phyloP scores from a whole-genome alignment of 305 asterid species.

The Solanum aculeatissimum region DNA sequence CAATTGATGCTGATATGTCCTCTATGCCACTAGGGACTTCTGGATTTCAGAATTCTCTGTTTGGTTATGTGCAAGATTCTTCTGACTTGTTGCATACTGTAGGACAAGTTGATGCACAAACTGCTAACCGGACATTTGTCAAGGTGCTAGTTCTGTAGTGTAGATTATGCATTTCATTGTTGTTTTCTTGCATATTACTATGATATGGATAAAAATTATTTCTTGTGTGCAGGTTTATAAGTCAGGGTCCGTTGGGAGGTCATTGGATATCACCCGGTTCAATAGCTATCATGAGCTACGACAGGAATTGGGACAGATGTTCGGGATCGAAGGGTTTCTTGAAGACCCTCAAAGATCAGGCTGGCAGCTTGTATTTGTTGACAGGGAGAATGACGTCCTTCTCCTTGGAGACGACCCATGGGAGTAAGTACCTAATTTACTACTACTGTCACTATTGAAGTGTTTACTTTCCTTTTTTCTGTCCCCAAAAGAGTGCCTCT shows the following conservation, averaged over 20 bases:
- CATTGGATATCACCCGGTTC: slow-evolving; percentile 85
- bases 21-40: slow-evolving; percentile 49
- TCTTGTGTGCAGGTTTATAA: slow-evolving; percentile 58
- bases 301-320: slow-evolving; percentile 88
- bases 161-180: background rate
- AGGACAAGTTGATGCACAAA: slow-evolving; percentile 52
- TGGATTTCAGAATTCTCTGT: slow-evolving; percentile 53
- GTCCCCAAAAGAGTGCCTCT: no score
- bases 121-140: slow-evolving; percentile 44
- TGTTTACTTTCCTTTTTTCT: no score
- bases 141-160: slow-evolving; percentile 38
- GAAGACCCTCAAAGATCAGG: slow-evolving; percentile 99
- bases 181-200: background rate
- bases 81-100: slow-evolving; percentile 53
- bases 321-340: slow-evolving; percentile 84
- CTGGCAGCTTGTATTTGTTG: slow-evolving; percentile 99
- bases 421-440: slow-evolving; percentile 53
- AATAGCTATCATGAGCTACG: slow-evolving; percentile 90
- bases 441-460: no score
- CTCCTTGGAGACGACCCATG: slow-evolving; percentile 99
- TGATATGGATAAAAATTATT: background rate
- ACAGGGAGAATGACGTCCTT: slow-evolving; percentile 97
- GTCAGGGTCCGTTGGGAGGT: slow-evolving; percentile 86
- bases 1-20: slow-evolving; percentile 52
- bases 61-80: slow-evolving; percentile 61